phyloP scores from a whole-genome alignment of 495 filamentous ascomycete genomes.

The Xylaria palmicola region DNA sequence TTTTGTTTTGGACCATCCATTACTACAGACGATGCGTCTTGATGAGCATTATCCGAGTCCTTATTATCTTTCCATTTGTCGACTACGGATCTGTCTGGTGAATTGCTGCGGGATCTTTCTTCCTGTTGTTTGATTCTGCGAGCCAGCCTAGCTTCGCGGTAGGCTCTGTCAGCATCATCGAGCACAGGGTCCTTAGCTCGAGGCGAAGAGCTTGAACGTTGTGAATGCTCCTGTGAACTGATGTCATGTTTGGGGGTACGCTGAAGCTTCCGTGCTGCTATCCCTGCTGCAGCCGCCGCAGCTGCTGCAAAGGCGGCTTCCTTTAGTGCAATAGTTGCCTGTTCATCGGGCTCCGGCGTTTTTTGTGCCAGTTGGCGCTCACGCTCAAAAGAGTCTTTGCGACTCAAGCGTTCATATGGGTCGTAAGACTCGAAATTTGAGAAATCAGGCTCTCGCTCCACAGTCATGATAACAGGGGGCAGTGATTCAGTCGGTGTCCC shows the following conservation, averaged over 20 bases:
- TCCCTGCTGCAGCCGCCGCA: slow-evolving; percentile 32
- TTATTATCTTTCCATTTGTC: slow-evolving; percentile 47
- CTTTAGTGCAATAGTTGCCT: slow-evolving; percentile 39
- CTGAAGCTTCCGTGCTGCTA: slow-evolving; percentile 31
- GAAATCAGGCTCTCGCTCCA: slow-evolving; percentile 47
- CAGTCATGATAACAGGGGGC: slow-evolving; percentile 43
- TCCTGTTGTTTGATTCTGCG: slow-evolving; percentile 46
- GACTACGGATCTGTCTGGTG: slow-evolving; percentile 46
- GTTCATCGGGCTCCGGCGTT: slow-evolving; percentile 32
- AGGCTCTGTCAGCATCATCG: slow-evolving; percentile 50
- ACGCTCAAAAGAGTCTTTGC: slow-evolving; percentile 41
- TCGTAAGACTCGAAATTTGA: slow-evolving; percentile 27
- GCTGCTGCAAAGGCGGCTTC: slow-evolving; percentile 36
- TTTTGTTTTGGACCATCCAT: slow-evolving; percentile 43
- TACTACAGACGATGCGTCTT: slow-evolving; percentile 47
- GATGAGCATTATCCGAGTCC: slow-evolving; percentile 31
- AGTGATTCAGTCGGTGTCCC: slow-evolving; percentile 34
- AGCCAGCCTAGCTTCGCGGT: slow-evolving; percentile 49
- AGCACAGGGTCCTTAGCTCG: slow-evolving; percentile 41
- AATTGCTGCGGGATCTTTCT: slow-evolving; percentile 45
- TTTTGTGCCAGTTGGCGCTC: slow-evolving; percentile 37
- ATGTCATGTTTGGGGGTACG: slow-evolving; percentile 22
- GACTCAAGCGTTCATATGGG: slow-evolving; percentile 33
- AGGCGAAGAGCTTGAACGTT: slow-evolving; percentile 16
- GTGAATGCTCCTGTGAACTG: slow-evolving; percentile 10